phyloP scores from a whole-genome alignment of 176 grass and related monocot genomes.

The Musa schizocarpa region DNA sequence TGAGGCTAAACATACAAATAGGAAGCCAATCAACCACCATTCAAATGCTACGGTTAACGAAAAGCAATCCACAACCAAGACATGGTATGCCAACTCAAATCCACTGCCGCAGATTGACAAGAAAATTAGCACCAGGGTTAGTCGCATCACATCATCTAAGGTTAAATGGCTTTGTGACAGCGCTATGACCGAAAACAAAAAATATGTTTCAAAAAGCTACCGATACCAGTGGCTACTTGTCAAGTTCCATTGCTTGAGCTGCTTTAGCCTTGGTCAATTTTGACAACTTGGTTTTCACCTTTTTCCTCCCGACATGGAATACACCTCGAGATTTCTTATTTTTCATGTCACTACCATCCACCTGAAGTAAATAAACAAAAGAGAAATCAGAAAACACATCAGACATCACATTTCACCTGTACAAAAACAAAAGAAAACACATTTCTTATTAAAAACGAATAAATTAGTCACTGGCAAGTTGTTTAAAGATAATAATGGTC shows the following conservation, averaged over 20 bases:
- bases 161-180: too few relatives aligned
- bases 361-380: slow-evolving; percentile 22
- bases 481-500: neutral
- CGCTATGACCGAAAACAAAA: too few relatives aligned
- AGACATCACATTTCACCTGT: neutral
- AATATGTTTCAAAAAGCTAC: too few relatives aligned
- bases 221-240: slow-evolving; percentile 25
- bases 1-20: too few relatives aligned
- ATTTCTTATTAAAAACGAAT: neutral
- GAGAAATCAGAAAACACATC: neutral
- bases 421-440: neutral
- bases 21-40: too few relatives aligned
- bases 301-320: slow-evolving; percentile 85
- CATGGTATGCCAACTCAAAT: too few relatives aligned
- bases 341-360: slow-evolving; percentile 52
- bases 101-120: too few relatives aligned
- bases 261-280: slow-evolving; percentile 64
- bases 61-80: too few relatives aligned
- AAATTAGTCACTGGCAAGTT: neutral
- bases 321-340: slow-evolving; percentile 29
- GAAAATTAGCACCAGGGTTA: too few relatives aligned
- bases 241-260: slow-evolving; percentile 67
- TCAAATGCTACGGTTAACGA: too few relatives aligned
- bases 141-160: too few relatives aligned
- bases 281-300: slow-evolving; percentile 75